Percentiles rank a stretch among this genome's conserved stretches.
Conservation (phyloP, 257 asterid genomes). For the Primulina huaijiensis region DNA sequence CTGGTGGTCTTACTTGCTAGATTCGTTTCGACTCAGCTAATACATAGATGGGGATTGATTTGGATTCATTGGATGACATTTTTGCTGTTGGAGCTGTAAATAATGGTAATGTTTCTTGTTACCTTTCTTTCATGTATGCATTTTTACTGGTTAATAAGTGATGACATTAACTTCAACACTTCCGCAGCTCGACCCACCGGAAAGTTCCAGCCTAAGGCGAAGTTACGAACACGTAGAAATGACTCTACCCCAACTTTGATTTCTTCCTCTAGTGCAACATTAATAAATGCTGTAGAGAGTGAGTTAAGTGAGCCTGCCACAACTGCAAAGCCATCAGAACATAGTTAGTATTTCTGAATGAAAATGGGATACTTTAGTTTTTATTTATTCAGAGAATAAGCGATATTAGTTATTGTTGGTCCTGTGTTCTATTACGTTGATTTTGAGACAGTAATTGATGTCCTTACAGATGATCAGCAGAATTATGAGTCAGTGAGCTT, state of each 20-base stretch:
- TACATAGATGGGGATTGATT: too few relatives aligned
- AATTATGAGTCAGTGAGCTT: constrained; percentile 18
- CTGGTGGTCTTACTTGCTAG: too few relatives aligned
- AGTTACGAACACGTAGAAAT: constrained; percentile 39
- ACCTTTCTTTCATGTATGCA: background rate
- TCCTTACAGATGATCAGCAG: constrained; percentile 19
- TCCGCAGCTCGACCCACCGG: constrained; percentile 49
- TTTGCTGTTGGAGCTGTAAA: constrained; percentile 9
- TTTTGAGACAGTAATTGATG: constrained; percentile 5
- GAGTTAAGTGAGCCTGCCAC: too few relatives aligned
- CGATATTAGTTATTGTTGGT: background rate
- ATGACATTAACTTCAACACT: constrained; percentile 5
- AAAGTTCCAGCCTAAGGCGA: constrained; percentile 67
- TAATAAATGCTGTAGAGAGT: constrained; percentile 23
- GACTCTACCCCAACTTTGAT: constrained; percentile 31
- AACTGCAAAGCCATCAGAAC: constrained; percentile 28
- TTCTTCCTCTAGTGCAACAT: constrained; percentile 35
- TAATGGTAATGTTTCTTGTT: constrained; percentile 36
- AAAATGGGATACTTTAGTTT: background rate
- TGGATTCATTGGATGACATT: too few relatives aligned
- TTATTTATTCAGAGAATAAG: background rate
- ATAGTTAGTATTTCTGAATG: constrained; percentile 31
- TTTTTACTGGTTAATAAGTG: background rate
- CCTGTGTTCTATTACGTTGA: background rate
- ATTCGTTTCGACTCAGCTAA: too few relatives aligned